Evolutionary conservation across 805 yeast species (phyloP).

Genomic region (Starmera quercuum): DNA sequence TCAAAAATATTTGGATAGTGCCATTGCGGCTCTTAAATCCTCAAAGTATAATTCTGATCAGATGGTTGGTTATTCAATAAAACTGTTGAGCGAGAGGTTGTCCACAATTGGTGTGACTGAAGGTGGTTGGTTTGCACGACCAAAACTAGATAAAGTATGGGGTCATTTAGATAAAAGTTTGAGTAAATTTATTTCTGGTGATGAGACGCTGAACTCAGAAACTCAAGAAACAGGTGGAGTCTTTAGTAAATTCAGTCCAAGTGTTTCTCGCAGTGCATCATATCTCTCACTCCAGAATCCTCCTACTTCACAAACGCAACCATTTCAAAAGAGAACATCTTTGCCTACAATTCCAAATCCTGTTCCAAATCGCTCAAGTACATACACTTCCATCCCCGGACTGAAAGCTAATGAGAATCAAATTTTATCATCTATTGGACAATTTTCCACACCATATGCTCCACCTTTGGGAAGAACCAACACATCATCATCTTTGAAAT

Average conservation of each 20-base stretch:
- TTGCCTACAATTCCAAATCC: too few species aligned
- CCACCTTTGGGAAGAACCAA: slow-evolving; percentile 1
- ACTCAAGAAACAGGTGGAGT: slow-evolving; percentile 42
- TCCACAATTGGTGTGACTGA: slow-evolving; percentile 40
- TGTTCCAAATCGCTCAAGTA: too few species aligned
- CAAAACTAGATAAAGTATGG: slow-evolving; percentile 78
- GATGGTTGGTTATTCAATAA: slow-evolving; percentile 24
- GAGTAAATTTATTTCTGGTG: slow-evolving; percentile 80
- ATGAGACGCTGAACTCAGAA: slow-evolving; percentile 40
- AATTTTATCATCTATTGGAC: too few species aligned
- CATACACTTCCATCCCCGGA: too few species aligned
- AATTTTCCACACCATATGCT: background rate
- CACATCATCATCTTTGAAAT: background rate
- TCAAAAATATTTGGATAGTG: slow-evolving; percentile 51
- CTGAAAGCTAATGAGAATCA: too few species aligned
- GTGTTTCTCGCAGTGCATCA: slow-evolving; percentile 47
- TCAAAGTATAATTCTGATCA: slow-evolving; percentile 29
- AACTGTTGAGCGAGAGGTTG: slow-evolving; percentile 36
- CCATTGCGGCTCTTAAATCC: slow-evolving; percentile 31
- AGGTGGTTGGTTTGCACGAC: slow-evolving; percentile 75
- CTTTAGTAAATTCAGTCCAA: slow-evolving; percentile 66
- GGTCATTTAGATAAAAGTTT: slow-evolving; percentile 78
- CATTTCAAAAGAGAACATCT: too few species aligned
- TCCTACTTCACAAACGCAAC: too few species aligned
- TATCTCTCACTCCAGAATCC: slow-evolving; percentile 12